phyloP scores from a whole-genome alignment of 176 grass and related monocot genomes.

The Saccharum spontaneum region DNA sequence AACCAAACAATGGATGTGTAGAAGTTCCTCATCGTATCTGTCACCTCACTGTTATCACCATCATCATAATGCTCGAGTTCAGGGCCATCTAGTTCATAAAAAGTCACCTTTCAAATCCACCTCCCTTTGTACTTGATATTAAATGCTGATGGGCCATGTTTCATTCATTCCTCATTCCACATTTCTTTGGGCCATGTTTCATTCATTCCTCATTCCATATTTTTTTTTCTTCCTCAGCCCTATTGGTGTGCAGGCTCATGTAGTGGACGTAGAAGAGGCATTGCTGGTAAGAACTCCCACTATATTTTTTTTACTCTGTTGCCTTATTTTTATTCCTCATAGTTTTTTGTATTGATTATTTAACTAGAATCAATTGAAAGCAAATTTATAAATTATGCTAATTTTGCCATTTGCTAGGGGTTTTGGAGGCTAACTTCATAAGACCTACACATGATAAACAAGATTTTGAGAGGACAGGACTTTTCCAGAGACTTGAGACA shows the following conservation, averaged over 20 bases:
- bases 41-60: neutral
- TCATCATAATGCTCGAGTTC: neutral
- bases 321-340: neutral
- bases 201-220: neutral
- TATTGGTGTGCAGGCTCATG: conserved; percentile 31
- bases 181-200: neutral
- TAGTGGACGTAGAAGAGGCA: conserved; percentile 10
- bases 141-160: neutral
- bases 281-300: conserved; percentile 45
- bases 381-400: neutral
- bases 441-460: conserved; percentile 65
- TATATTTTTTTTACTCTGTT: neutral
- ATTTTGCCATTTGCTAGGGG: conserved; percentile 41
- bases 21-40: neutral
- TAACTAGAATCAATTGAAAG: neutral
- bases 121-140: neutral
- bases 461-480: conserved; percentile 62
- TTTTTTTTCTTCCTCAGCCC: conserved; percentile 42
- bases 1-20: neutral
- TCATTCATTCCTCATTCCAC: neutral
- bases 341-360: neutral
- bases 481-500: conserved; percentile 53
- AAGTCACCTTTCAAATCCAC: neutral
- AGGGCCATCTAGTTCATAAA: neutral
- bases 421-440: conserved; percentile 64